phyloP scores from a whole-genome alignment of 345 rosid species.

The Litchi chinensis region DNA sequence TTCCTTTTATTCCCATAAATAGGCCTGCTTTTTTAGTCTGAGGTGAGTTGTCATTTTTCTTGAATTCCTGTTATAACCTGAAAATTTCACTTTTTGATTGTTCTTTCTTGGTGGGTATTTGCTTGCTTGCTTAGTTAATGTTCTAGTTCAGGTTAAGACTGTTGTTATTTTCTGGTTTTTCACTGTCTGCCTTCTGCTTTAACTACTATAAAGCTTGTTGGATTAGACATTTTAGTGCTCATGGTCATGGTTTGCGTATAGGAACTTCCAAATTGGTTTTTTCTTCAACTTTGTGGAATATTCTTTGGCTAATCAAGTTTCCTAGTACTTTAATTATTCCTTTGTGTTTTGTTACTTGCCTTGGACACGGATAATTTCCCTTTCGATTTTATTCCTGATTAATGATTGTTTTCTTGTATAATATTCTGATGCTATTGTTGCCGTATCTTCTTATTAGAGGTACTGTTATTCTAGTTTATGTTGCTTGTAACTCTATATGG shows the following conservation, averaged over 20 bases:
- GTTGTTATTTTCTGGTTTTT: neutral
- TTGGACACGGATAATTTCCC: constrained; percentile 4
- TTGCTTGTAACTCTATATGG: neutral
- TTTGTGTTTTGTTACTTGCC: constrained; percentile 18
- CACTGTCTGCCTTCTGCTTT: neutral
- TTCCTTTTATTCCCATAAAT: constrained; percentile 21
- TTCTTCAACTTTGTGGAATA: neutral
- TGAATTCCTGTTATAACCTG: constrained; percentile 23
- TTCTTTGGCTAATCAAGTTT: neutral
- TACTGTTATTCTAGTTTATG: neutral
- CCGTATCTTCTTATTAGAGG: neutral
- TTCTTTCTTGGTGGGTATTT: constrained; percentile 11
- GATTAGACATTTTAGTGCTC: constrained; percentile 3
- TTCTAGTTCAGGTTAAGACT: constrained; percentile 6
- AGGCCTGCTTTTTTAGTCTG: constrained; percentile 23
- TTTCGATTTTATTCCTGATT: neutral
- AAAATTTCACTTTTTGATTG: constrained; percentile 18
- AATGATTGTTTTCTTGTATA: neutral
- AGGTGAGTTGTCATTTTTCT: constrained; percentile 37
- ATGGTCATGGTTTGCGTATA: constrained; percentile 5
- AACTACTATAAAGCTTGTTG: neutral
- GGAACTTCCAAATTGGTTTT: constrained; percentile 13
- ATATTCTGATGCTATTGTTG: neutral
- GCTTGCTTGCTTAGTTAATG: constrained; percentile 8
- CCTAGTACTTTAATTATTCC: constrained; percentile 11